A percentile compares a stretch with the other conserved stretches of the same genome.
These are phyloP conservation scores for Penicillium brevicompactum DNA, from an alignment of 2,329 filamentous ascomycete species.

Conservation along the genomic window DNA sequence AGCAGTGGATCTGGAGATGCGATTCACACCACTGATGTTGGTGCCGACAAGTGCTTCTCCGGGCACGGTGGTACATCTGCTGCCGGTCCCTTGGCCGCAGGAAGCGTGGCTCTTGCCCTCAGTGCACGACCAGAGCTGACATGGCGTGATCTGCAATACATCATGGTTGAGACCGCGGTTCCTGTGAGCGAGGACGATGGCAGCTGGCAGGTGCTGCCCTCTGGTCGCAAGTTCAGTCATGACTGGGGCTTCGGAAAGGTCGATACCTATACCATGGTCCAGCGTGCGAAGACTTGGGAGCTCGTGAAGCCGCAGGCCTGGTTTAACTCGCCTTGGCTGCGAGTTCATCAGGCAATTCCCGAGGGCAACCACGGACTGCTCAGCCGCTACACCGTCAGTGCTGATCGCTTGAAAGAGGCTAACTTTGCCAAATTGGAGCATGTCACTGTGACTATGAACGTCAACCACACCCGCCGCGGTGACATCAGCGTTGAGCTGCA, in stretches of 20 bases:
- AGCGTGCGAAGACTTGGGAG: conserved; percentile 81
- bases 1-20: conserved; percentile 86
- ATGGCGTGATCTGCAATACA: conserved; percentile 94
- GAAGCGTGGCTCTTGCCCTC: conserved; percentile 86
- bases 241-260: conserved; percentile 96
- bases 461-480: conserved; percentile 81
- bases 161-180: conserved; percentile 81
- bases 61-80: conserved; percentile 95
- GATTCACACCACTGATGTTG: conserved; percentile 97
- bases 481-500: conserved; percentile 90
- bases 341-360: conserved; percentile 82
- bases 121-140: conserved; percentile 81
- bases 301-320: conserved; percentile 94
- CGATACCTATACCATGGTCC: conserved; percentile 81
- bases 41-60: conserved; percentile 73
- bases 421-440: conserved; percentile 90
- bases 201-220: conserved; percentile 79
- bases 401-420: conserved; percentile 75
- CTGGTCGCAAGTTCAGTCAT: conserved; percentile 88
- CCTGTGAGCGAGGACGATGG: conserved; percentile 72
- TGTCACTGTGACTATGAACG: conserved; percentile 96
- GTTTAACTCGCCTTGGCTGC: conserved; percentile 91
- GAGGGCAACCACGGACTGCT: conserved; percentile 79
- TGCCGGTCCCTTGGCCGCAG: conserved; percentile 87
- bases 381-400: conserved; percentile 78